phyloP scores from a whole-genome alignment of 768 basidiomycete genomes.

The Clitopilus passeckerianus region DNA sequence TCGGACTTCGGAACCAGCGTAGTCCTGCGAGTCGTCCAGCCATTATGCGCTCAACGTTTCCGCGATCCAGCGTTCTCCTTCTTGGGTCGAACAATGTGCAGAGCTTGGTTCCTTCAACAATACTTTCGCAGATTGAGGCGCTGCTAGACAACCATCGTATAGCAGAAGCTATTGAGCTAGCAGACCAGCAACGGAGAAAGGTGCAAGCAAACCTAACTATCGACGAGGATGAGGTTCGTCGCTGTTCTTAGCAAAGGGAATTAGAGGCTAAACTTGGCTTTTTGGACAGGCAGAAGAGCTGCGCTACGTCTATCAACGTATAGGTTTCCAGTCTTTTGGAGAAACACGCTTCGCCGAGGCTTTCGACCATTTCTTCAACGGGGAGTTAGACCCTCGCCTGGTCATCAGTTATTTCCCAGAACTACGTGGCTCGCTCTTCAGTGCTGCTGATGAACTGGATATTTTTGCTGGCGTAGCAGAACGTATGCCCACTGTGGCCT shows the following conservation, averaged over 20 bases:
- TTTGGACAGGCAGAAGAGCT: constrained; percentile 56
- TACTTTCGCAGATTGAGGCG: constrained; percentile 68
- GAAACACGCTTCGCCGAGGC: constrained; percentile 86
- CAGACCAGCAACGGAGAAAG: constrained; percentile 56
- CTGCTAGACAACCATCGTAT: constrained; percentile 61
- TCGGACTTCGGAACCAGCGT: neutral
- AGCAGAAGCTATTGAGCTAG: constrained; percentile 58
- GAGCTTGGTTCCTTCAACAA: constrained; percentile 65
- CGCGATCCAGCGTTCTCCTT: constrained; percentile 65
- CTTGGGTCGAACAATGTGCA: constrained; percentile 56
- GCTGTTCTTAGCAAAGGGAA: neutral
- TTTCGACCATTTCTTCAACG: constrained; percentile 69
- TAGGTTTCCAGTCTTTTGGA: constrained; percentile 73
- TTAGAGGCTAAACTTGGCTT: neutral
- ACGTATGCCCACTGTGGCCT: constrained; percentile 61
- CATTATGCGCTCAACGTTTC: constrained; percentile 38
- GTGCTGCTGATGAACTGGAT: constrained; percentile 49
- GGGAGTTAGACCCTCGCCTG: constrained; percentile 79
- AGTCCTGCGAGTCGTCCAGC: neutral
- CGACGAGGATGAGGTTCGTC: constrained; percentile 50
- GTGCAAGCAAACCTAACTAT: constrained; percentile 46
- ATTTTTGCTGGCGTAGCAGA: constrained; percentile 74
- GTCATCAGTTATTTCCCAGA: constrained; percentile 78
- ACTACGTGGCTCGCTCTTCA: constrained; percentile 63
- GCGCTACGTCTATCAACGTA: constrained; percentile 73